These are phyloP conservation scores for Colletotrichum sp. DNA, from an alignment of 2,329 filamentous ascomycete genomes.

Conservation along the genomic window DNA sequence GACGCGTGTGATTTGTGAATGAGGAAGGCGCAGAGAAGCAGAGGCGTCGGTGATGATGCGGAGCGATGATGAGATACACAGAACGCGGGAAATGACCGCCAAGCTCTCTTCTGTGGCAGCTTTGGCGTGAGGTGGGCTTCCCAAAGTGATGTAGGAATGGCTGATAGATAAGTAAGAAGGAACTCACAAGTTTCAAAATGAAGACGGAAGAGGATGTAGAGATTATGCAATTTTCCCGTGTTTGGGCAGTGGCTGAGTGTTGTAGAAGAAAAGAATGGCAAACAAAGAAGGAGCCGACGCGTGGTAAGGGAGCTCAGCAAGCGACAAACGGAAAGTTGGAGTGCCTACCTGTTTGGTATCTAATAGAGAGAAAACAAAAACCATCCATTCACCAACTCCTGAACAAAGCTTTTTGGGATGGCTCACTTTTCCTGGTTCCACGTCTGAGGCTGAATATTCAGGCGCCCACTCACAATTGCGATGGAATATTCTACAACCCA, in stretches of 20 bases:
- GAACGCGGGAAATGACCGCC: background rate
- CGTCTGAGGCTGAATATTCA: background rate
- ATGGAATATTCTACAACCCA: background rate
- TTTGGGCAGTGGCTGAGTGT: background rate
- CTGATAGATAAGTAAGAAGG: background rate
- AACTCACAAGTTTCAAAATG: background rate
- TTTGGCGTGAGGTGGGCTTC: background rate
- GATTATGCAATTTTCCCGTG: background rate
- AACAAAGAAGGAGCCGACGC: background rate
- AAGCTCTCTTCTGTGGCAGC: background rate
- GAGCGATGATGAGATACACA: background rate
- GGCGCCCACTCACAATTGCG: background rate
- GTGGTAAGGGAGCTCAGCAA: background rate
- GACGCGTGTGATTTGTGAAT: background rate
- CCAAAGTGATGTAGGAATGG: fast-evolving
- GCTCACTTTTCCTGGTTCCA: background rate
- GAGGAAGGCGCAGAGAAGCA: background rate
- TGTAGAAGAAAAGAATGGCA: background rate
- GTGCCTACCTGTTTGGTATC: background rate
- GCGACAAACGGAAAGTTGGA: background rate
- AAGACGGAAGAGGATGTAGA: background rate
- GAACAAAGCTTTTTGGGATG: fast-evolving
- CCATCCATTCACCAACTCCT: background rate
- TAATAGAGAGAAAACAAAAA: no score
- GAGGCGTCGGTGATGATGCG: no score